Evolutionary conservation across 805 yeast genomes (phyloP).

Genomic region (Nakazawaea molendinolei): DNA sequence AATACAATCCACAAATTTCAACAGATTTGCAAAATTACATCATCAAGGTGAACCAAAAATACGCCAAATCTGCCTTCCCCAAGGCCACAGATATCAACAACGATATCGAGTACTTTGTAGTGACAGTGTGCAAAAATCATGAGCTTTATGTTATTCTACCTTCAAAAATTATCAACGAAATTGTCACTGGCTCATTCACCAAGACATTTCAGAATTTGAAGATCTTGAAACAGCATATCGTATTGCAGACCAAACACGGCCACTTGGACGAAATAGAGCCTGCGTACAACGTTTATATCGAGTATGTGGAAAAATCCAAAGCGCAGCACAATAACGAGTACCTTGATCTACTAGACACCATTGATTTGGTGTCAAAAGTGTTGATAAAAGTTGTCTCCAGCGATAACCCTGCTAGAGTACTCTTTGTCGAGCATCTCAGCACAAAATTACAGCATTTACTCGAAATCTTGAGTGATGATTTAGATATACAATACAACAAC

Average conservation of each 20-base stretch:
- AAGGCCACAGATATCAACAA: constrained; percentile 5
- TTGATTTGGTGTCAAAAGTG: constrained; percentile 18
- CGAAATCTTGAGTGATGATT: not conserved
- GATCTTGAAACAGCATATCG: constrained; percentile 29
- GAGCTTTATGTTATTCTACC: constrained; percentile 7
- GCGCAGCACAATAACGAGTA: constrained; percentile 27
- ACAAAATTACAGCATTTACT: constrained; percentile 1
- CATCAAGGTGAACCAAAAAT: not conserved
- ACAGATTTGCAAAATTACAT: constrained; percentile 1
- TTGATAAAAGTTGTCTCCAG: too few relatives aligned
- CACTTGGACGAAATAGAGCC: constrained; percentile 21
- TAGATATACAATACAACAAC: not conserved
- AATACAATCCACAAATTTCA: not conserved
- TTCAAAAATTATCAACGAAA: not conserved
- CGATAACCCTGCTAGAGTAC: not conserved
- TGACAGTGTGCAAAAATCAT: constrained; percentile 3
- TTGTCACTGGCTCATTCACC: constrained; percentile 1
- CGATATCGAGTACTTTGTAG: constrained; percentile 7
- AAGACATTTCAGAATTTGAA: constrained; percentile 41
- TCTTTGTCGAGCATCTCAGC: constrained; percentile 3
- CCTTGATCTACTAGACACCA: constrained; percentile 28
- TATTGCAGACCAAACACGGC: constrained; percentile 17
- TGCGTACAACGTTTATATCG: constrained; percentile 33
- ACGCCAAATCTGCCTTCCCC: constrained; percentile 4
- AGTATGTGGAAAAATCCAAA: constrained; percentile 32